Evolutionary conservation across 2,329 filamentous ascomycete genomes (phyloP).

Genomic region (Lachnellula hyalina): DNA sequence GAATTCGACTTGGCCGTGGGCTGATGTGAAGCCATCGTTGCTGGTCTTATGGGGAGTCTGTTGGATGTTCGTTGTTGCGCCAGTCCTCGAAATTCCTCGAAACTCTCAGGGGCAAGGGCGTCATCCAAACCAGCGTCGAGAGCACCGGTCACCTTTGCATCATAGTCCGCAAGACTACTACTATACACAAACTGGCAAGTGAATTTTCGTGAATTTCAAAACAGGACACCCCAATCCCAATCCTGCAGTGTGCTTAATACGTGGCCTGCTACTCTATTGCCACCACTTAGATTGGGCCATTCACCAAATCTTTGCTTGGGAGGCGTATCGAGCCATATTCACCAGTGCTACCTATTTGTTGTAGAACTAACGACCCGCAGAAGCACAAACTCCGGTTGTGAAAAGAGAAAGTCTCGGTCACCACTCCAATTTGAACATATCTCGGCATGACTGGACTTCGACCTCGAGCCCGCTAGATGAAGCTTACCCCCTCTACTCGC

Average conservation of each 20-base stretch:
- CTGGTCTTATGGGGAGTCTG: slow-evolving; percentile 25
- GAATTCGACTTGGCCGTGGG: slow-evolving; percentile 26
- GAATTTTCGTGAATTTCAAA: background rate
- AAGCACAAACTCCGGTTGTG: slow-evolving; percentile 7
- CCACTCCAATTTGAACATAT: background rate
- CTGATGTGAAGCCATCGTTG: slow-evolving; percentile 22
- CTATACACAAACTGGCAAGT: slow-evolving; percentile 1
- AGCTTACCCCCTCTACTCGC: slow-evolving; percentile 4
- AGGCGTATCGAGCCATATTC: too few species aligned
- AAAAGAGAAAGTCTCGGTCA: slow-evolving; percentile 9
- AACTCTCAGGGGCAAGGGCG: background rate
- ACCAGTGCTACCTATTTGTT: background rate
- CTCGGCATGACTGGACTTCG: slow-evolving; percentile 6
- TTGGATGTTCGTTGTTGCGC: slow-evolving; percentile 23
- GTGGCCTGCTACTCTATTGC: background rate
- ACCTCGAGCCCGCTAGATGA: slow-evolving; percentile 2
- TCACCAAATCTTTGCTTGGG: background rate
- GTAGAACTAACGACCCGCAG: slow-evolving; percentile 1
- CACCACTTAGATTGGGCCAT: background rate
- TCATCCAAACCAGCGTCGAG: background rate
- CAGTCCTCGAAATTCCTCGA: slow-evolving; percentile 2
- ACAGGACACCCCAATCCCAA: too few species aligned
- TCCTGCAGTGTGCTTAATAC: too few species aligned
- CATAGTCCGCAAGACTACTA: slow-evolving; percentile 1
- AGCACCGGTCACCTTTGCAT: background rate